Evolutionary conservation across 225 moss, liverwort and hornwort genomes (phyloP), one percentile per base, ranked within the genome.

Genomic region (Neckera pumila): DNA sequence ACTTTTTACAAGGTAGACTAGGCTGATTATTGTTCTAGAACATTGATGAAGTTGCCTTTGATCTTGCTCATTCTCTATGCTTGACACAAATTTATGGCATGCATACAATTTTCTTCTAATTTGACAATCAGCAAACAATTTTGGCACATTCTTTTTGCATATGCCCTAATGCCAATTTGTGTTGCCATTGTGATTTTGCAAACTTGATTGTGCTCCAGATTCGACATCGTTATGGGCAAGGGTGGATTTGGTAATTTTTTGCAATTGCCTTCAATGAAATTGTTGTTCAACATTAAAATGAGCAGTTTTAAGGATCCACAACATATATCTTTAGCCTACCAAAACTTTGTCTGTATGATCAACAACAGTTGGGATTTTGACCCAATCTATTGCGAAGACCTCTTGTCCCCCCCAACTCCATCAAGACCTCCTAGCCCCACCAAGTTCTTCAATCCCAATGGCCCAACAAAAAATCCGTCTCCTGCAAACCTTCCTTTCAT

Each of bases 401-500:
- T n/a, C n/a, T n/a, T n/a, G n/a, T n/a, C n/a, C n/a, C n/a, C 7
- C 1, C 5, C 5, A 0, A 4, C 9, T 20, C 36, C 10, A 20
- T n/a, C 6, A n/a, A 66, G 11, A 20, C 5, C 20, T 4, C 12
- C 7, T 12, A 67, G 19, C 36, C 18, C 3, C 2, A 3, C 25
- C 4, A 23, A 70, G 14, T 40, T 8, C 25, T 0, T 40, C 25
- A 42, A 42, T 40, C 2, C 25, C 8, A 42, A 14, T 42, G 5
- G 13, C 14, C 2, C 2, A 12, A 23, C n/a, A n/a, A n/a, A n/a
- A n/a, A n/a, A n/a, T n/a, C 1, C 1, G 0, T 13, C 23, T 69
- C 23, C 7, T 69, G 23, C 13, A 13, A 49, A 49, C 8, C 38
- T 69, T 69, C 23, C 0, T 70, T 0, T 38, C 13, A 23, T 69